Base-by-base conservation (phyloP, 2,329 filamentous ascomycete species). In the Sporothrix brasiliensis region DNA sequence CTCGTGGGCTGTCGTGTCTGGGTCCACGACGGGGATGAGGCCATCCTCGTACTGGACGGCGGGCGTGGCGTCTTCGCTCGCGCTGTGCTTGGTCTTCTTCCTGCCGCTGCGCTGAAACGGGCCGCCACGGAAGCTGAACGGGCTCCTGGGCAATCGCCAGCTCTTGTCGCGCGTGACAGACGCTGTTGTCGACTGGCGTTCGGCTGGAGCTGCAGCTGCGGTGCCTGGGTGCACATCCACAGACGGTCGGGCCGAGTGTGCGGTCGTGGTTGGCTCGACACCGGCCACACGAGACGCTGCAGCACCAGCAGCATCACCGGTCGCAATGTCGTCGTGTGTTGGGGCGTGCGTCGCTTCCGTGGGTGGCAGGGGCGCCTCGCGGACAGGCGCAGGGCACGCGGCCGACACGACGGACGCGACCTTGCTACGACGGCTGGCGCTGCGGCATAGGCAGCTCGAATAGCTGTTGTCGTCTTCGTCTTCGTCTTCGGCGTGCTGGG, bases 91-190 rank as follows among this genome's bases (percentile, higher is more conserved):
- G 39, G 27, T 69, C 19, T 41, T 58, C 61, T 53, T 69, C 50
- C 68, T 72, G 52, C 52, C 70, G 71, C 34, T 52, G 41, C 63
- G 60, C 67, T 70, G 69, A 19, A 71, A 67, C n/a, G 63, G 21
- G 27, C 50, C 21, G 7, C 70, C 30, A 4, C 69, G 71, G 54
- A 74, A 69, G 61, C 70, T 60, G 49, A 73, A 66, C 10, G 63
- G 61, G 3, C 66, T 49, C 21, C 49, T 52, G 7, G 68, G 53
- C 65, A 74, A 61, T 2, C 53, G 72, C 72, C 73, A 72, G 67
- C 68, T 69, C 53, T 47, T 65, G n/a, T 72, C 70, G 19, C 70
- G 68, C 0, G 52, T 21, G 39, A 70, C 24, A 14, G 58, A 49
- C 19, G 69, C 21, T 24, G 54, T 14, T 13, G 65, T n/a, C 34